Percentiles rank a stretch among this genome's conserved stretches.
phyloP scores from a whole-genome alignment of 2,329 filamentous ascomycete species.

The Ascochyta pisi region DNA sequence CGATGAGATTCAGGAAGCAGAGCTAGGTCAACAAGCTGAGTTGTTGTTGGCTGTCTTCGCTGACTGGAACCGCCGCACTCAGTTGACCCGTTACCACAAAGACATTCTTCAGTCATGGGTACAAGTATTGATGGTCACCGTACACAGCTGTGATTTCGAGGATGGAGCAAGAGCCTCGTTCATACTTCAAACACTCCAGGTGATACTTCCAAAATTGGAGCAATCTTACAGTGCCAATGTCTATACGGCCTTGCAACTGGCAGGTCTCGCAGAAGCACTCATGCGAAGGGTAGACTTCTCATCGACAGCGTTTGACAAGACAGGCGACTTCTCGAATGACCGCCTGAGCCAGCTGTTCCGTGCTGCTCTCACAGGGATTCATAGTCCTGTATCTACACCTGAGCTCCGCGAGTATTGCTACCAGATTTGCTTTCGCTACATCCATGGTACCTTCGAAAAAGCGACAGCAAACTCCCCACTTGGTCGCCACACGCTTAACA shows the following conservation, averaged over 20 bases:
- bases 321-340: slow-evolving; percentile 79
- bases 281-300: slow-evolving; percentile 73
- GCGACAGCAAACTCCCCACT: slow-evolving; percentile 44
- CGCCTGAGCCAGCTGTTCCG: slow-evolving; percentile 93
- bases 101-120: slow-evolving; percentile 82
- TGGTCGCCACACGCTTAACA: slow-evolving; percentile 64
- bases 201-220: slow-evolving; percentile 87
- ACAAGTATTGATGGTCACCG: slow-evolving; percentile 81
- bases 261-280: slow-evolving; percentile 75
- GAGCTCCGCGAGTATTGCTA: slow-evolving; percentile 85
- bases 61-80: slow-evolving; percentile 68
- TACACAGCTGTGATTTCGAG: slow-evolving; percentile 82
- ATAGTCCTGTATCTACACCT: slow-evolving; percentile 72
- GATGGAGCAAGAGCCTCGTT: slow-evolving; percentile 75
- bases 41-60: slow-evolving; percentile 64
- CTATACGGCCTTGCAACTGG: slow-evolving; percentile 75
- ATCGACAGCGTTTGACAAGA: slow-evolving; percentile 53
- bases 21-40: slow-evolving; percentile 58
- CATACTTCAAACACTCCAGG: slow-evolving; percentile 83
- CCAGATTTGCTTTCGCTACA: slow-evolving; percentile 86
- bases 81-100: slow-evolving; percentile 64
- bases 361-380: slow-evolving; percentile 79
- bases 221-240: slow-evolving; percentile 72
- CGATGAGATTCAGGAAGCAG: slow-evolving; percentile 44
- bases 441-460: slow-evolving; percentile 69